These are phyloP conservation scores for Populus simonii DNA, from an alignment of 345 rosid genomes.

Conservation along the genomic window DNA sequence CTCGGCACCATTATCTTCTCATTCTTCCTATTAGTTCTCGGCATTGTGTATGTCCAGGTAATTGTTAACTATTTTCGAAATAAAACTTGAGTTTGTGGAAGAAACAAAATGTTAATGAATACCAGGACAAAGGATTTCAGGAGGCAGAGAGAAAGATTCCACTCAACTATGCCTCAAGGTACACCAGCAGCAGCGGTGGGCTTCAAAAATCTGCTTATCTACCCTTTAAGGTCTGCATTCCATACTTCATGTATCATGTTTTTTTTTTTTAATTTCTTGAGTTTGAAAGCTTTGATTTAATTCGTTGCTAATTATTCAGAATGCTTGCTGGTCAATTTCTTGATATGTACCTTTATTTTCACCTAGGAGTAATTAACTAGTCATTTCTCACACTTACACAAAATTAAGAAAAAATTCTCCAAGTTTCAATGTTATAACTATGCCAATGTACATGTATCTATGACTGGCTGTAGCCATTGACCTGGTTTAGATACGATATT, in stretches of 20 bases:
- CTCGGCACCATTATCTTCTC: constrained; percentile 64
- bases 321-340: neutral
- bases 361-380: neutral
- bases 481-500: neutral
- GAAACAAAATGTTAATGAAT: constrained; percentile 24
- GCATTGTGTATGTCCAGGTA: constrained; percentile 98
- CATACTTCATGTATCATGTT: neutral
- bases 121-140: constrained; percentile 51
- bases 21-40: constrained; percentile 76
- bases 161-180: constrained; percentile 93
- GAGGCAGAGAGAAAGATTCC: constrained; percentile 99
- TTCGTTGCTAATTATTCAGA: neutral
- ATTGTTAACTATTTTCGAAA: constrained; percentile 12
- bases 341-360: neutral
- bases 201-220: constrained; percentile 90
- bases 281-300: constrained; percentile 2
- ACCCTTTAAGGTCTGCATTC: constrained; percentile 74
- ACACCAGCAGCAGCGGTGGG: constrained; percentile 70
- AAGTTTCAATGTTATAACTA: constrained; percentile 1
- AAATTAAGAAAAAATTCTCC: neutral
- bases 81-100: constrained; percentile 7
- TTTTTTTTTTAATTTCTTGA: neutral
- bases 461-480: neutral
- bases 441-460: neutral
- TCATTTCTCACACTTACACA: neutral